phyloP scores from a whole-genome alignment of 2,329 filamentous ascomycete species.

The Cytospora leucostoma region DNA sequence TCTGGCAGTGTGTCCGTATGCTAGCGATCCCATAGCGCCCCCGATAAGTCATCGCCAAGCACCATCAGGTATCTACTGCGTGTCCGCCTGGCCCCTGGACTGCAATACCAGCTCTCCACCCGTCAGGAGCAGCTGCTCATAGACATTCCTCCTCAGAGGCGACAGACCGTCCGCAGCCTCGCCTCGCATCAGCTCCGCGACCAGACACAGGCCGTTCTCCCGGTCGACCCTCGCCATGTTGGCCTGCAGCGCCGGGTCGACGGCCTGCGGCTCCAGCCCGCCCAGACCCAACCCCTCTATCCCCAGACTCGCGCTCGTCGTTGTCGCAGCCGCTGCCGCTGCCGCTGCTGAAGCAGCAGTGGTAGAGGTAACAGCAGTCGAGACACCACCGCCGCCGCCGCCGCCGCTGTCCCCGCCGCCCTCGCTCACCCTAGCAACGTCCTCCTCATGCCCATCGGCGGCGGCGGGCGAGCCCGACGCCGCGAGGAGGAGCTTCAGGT shows the following conservation, averaged over 20 bases:
- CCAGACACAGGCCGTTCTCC: conserved; percentile 62
- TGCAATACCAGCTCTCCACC: conserved; percentile 49
- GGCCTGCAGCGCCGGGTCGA: conserved; percentile 45
- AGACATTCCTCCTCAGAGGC: conserved; percentile 40
- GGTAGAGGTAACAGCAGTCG: no score
- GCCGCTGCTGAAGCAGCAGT: conserved; percentile 19
- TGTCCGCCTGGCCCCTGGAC: conserved; percentile 29
- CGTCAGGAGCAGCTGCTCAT: conserved; percentile 52
- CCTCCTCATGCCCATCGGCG: conserved; percentile 19
- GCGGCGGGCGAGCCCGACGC: not conserved
- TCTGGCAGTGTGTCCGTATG: not conserved
- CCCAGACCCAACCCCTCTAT: conserved; percentile 41
- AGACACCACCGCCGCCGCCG: not conserved
- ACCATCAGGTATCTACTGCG: not conserved
- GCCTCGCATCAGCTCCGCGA: conserved; percentile 55
- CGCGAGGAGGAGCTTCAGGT: conserved; percentile 27
- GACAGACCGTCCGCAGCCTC: conserved; percentile 43
- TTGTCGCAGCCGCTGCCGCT: conserved; percentile 26
- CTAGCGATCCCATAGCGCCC: not conserved
- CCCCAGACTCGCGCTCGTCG: conserved; percentile 29
- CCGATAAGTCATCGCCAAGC: not conserved
- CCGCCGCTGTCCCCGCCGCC: conserved; percentile 13
- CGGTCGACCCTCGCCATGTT: conserved; percentile 55
- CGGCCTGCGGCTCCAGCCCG: conserved; percentile 48
- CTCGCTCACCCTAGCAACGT: conserved; percentile 12